Evolutionary conservation across 352 stramenopile genomes (phyloP), one percentile per base, ranked within the genome.

Genomic region (Phytophthora gonapodyides): DNA sequence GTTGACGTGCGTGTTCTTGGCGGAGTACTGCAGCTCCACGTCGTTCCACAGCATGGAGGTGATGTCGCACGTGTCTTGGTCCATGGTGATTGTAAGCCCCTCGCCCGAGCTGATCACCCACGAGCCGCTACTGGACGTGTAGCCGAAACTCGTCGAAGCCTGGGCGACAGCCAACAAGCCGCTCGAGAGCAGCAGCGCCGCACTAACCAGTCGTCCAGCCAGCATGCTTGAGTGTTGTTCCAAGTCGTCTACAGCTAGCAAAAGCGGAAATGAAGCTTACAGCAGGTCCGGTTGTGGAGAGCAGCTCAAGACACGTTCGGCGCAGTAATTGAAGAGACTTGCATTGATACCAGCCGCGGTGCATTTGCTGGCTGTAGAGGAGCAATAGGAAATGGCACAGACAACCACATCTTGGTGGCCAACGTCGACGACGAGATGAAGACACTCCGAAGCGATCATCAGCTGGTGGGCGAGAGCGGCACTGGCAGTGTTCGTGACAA

Each of bases 1-100:
- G 41, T 81, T 81, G 21, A 81, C 34, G 43, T 81, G 73, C 35
- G 73, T 81, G 57, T 57, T 64, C 48, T 81, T 81, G 54, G 66
- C 56, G 2, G 49, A 65, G 66, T 81, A 81, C 63, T 81, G 73
- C 17, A 78, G 56, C 45, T 78, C 73, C 36, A 70, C 45, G 37
- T 49, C 36, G 33, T 78, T 73, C 62, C 67, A 78, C 42, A 75
- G 52, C 24, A 81, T 67, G 4, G 73, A 81, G 5, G 61, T 63
- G 63, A 81, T 76, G 41, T 81, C 73, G 35, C 73, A 81, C n/a
- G 73, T 71, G n/a, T 65, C 53, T 41, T 71, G 69, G 27, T 51
- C 24, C 73, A 81, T 81, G 37, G 59, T 81, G 48, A 78, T 41
- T 0, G 69, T 59, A 34, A 78, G 57, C 0, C 73, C 73, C 2